Conservation (phyloP, 73 alveolate genomes). For the Tetrahymena borealis region DNA sequence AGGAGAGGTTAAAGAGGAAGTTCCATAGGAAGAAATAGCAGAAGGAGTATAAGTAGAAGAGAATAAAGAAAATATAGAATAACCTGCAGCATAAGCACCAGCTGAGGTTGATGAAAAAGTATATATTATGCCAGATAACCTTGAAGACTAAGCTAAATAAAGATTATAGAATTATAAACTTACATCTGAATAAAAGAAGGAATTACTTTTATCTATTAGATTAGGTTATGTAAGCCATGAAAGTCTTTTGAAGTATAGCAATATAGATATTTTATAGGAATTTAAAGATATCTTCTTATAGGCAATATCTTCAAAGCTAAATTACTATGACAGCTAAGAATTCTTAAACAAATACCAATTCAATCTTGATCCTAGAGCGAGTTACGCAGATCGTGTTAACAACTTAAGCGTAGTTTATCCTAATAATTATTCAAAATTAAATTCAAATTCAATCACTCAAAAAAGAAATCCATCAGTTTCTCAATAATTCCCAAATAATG, state of each 20-base stretch:
- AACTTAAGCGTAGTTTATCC: background rate
- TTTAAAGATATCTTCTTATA: background rate
- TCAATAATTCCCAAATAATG: background rate
- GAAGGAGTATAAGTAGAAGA: background rate
- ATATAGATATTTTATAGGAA: background rate
- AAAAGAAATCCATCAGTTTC: background rate
- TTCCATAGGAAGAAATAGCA: background rate
- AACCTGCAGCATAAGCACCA: background rate
- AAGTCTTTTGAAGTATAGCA: background rate
- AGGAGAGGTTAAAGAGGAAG: too few species aligned
- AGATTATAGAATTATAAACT: background rate
- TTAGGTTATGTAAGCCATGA: background rate
- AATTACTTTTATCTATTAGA: background rate
- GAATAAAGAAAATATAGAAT: background rate
- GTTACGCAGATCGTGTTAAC: background rate
- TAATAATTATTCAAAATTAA: background rate
- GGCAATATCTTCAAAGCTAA: background rate
- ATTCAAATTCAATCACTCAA: background rate
- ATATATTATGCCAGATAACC: background rate
- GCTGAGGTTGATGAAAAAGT: background rate
- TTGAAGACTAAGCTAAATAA: background rate
- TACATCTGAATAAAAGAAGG: background rate
- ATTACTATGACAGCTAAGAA: background rate
- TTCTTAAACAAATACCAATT: background rate
- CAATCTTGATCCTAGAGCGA: background rate